Evolutionary conservation across 73 alveolate genomes (phyloP).

Genomic region (Paramecium tetraurelia): DNA sequence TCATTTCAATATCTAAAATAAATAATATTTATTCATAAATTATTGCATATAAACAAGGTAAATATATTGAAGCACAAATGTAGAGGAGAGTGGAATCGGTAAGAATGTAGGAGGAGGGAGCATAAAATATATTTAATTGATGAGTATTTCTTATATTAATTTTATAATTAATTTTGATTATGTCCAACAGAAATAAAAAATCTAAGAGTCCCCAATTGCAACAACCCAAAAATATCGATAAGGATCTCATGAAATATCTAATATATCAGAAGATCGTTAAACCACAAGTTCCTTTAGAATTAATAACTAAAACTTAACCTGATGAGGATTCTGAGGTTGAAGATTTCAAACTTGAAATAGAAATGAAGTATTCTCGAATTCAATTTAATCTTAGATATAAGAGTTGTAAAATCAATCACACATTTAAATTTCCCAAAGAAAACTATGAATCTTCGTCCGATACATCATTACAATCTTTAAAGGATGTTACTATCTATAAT

Average conservation of each 20-base stretch:
- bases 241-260: conserved; percentile 35
- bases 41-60: not conserved
- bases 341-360: conserved; percentile 38
- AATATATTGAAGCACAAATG: too few species aligned
- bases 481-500: not conserved
- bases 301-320: conserved; percentile 36
- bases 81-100: not conserved
- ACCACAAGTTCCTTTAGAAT: conserved; percentile 16
- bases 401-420: not conserved
- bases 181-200: conserved; percentile 54
- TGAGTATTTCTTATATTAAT: not conserved
- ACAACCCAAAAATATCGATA: not conserved
- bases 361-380: not conserved
- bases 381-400: not conserved
- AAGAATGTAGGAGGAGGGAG: not conserved
- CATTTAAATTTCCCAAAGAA: conserved; percentile 26
- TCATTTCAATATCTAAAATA: not conserved
- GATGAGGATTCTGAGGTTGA: conserved; percentile 56
- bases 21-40: not conserved
- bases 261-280: conserved; percentile 19
- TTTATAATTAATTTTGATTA: not conserved
- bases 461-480: conserved; percentile 14
- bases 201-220: conserved; percentile 33
- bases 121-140: not conserved
- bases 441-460: conserved; percentile 10